Base-by-base conservation (phyloP, 805 yeast species). In the Schwanniomyces pseudopolymorphus region DNA sequence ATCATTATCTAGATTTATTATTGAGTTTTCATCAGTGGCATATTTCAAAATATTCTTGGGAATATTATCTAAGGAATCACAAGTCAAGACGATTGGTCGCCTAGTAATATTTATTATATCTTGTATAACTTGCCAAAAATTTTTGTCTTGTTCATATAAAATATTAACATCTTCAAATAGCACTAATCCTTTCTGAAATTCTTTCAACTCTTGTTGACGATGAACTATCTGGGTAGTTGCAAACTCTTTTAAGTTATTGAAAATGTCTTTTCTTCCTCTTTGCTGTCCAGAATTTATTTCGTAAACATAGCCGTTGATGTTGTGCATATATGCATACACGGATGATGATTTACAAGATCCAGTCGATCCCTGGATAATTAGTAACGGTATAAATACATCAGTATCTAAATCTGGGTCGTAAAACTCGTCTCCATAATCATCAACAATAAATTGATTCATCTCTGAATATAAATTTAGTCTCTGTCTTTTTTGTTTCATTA, bases 101-200 rank as follows among this genome's bases (percentile, higher is more conserved):
- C 88, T 72, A 0, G 89, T 76, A 14, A 78, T 74, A 31, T 73
- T 71, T 33, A 89, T 63, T 11, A 88, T 72, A 41, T 80, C 84
- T 39, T 77, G 79, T 2, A 89, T 74, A 2, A 85, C 81, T 0
- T 74, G 58, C 97, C 97, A 94, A 59, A 92, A 91, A 1, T 82
- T 81, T 46, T 78, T 80, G 56, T 94, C 98, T 26, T 79, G 81
- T 44, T 81, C 89, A 56, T 85, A 89, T 16, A 91, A 61, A 9
- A 88, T 71, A 60, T 92, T 96, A 35, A 87, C 91, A 56, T 92
- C 97, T 55, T 91, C 96, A 47, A 92, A 73, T 27, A 94, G 64
- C 3, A 94, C 83, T 5, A 89, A 69, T 6, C 92, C 90, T 48
- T 80, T 75, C 48, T 77, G 81, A 42, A 77, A 77, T 17, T 56